Evolutionary conservation across 768 basidiomycete species (phyloP), one percentile per base, ranked within the genome.

Genomic region (Collybiopsis confluens): DNA sequence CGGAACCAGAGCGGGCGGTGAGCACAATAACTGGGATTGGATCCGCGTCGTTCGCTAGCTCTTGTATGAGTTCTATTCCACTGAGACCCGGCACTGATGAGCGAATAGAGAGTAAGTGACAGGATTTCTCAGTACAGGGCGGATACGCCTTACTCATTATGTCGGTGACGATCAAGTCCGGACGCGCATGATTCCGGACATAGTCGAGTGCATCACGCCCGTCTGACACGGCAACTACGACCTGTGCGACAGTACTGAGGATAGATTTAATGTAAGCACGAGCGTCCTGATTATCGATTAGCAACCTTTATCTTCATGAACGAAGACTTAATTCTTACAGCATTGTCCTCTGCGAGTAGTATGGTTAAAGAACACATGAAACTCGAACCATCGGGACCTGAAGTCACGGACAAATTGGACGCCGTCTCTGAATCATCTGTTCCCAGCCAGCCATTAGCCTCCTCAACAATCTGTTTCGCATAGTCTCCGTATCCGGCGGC

Each of bases 261-360:
- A 54, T 54, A 13, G 53, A 48, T 33, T 54, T 54, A 1, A 54
- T 54, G 35, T 54, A 54, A 27, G 45, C 18, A 28, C 53, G 40
- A 20, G 45, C 53, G 24, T 54, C 53, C 43, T 44, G n/a, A 20
- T 23, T 20, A 8, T 15, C 4, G 6, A 23, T 44, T 20, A 23
- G 24, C 7, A 15, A 20, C 20, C 13, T 5, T 7, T 9, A 23
- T 44, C 21, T 23, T 13, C 4, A 23, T 9, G 13, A 18, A 20
- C 9, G 15, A 20, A 23, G 18, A 20, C 5, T 44, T 44, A 8
- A 15, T 9, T 23, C 20, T 23, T 24, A 44, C 43, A 30, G 43
- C 53, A 47, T 54, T 54, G 23, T 54, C 53, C 30, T 54, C 53
- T 4, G 53, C 53, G 10, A 54, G 43, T 24, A 54, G 23, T 15